Evolutionary conservation across 164 flowering plant species (phyloP), one percentile per base, ranked within the genome.

Genomic region (Umbilicus rupestris): DNA sequence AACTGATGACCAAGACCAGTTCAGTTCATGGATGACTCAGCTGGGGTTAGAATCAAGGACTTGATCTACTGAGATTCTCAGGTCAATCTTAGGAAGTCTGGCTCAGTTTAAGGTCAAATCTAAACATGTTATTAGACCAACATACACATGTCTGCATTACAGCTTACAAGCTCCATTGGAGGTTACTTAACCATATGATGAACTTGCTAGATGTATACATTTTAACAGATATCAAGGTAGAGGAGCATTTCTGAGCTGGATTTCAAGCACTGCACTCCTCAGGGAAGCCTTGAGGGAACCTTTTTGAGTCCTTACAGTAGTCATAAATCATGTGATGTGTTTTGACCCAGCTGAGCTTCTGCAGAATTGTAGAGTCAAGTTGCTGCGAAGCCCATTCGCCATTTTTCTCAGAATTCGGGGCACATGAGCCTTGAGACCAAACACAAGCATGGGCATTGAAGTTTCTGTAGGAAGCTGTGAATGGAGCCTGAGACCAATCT

Each of bases 401-500:
- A 10, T 8, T 47, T 31, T 20, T 20, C 57, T 29, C 29, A 26
- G 60, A 55, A 15, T 55, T 55, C 1, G 33, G 17, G 5, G 19
- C 33, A 15, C 60, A 55, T 7, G 60, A 1, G 33, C 58, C 57
- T 16, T 37, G 41, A 31, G 59, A 45, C 37, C 58, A 45, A 31
- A 52, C 10, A 0, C 58, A 46, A 66, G 68, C 52, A 5, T 45
- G 22, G 10, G 68, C 68, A 31, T 19, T 47, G 68, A 66, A 66
- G 42, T 66, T 66, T 26, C 17, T 46, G 19, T 66, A 66, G 4
- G 68, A 66, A n/a, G 68, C 41, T 7, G 74, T 75, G 70, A 80
- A 80, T 5, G 83, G 83, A 16, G 83, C 83, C 30, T 73, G 62
- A 10, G 64, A 57, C 80, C 83, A 80, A 30, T 80, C 78, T 11